Percentiles rank a stretch among this genome's conserved stretches.
phyloP scores from a whole-genome alignment of 1,284 basidiomycete genomes.

The Naganishia sp. region DNA sequence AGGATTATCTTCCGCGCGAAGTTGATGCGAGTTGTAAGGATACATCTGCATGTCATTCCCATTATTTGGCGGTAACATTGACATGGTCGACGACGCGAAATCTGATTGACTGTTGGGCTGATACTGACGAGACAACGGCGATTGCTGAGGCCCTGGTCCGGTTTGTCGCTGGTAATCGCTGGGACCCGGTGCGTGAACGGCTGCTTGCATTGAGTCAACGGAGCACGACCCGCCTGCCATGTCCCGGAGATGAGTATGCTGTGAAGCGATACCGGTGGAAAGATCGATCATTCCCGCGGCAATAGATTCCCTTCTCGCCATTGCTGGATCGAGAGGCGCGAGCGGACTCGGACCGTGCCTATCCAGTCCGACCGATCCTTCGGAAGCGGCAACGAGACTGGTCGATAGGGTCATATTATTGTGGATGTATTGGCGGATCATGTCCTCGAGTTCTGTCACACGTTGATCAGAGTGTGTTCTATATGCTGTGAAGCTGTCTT shows the following conservation, averaged over 20 bases:
- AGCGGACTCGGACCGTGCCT: not conserved
- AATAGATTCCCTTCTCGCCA: conserved; percentile 1
- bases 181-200: not conserved
- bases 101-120: not conserved
- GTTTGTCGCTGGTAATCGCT: not conserved
- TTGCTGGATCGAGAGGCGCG: not conserved
- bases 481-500: conserved; percentile 27
- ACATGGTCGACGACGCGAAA: conserved; percentile 4
- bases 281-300: conserved; percentile 25
- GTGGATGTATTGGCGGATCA: not conserved
- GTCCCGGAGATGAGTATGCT: not conserved
- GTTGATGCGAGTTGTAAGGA: conserved; percentile 15
- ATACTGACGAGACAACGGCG: conserved; percentile 1
- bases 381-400: not conserved
- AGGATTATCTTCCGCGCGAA: not conserved
- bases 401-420: not conserved
- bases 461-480: conserved; percentile 8
- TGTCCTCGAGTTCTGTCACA: conserved; percentile 12
- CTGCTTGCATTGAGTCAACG: not conserved
- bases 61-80: conserved; percentile 14
- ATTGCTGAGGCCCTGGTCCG: not conserved
- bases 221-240: not conserved
- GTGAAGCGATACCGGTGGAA: not conserved
- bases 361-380: not conserved
- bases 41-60: conserved; percentile 16